These are phyloP conservation scores for Saturnispora bothae DNA, from an alignment of 805 yeast species.

Conservation along the genomic window DNA sequence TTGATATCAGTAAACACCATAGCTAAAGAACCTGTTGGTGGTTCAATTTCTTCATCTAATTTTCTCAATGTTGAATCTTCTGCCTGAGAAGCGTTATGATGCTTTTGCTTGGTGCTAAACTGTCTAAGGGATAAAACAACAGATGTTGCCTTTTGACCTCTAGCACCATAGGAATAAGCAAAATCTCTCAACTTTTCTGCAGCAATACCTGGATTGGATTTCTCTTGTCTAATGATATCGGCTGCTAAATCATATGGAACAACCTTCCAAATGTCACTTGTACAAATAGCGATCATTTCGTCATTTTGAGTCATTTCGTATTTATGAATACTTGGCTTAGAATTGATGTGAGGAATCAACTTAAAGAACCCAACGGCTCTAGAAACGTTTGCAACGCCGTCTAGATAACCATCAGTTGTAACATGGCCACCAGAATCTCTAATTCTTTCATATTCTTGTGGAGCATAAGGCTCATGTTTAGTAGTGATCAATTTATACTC, in stretches of 20 bases:
- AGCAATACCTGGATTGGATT: slow-evolving; percentile 76
- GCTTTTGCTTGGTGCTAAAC: slow-evolving; percentile 28
- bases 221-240: slow-evolving; percentile 76
- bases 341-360: slow-evolving; percentile 76
- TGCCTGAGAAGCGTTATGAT: slow-evolving; percentile 34
- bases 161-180: slow-evolving; percentile 85
- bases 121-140: slow-evolving; percentile 66
- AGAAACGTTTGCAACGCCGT: slow-evolving; percentile 73
- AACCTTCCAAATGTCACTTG: slow-evolving; percentile 76
- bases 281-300: slow-evolving; percentile 77
- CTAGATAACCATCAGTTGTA: slow-evolving; percentile 71
- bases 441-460: slow-evolving; percentile 73
- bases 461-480: slow-evolving; percentile 74
- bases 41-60: slow-evolving; percentile 81
- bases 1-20: slow-evolving; percentile 97
- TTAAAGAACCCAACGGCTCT: slow-evolving; percentile 89
- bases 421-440: slow-evolving; percentile 89
- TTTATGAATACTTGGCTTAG: slow-evolving; percentile 72
- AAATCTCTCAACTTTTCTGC: slow-evolving; percentile 90
- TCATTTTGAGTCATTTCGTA: slow-evolving; percentile 55
- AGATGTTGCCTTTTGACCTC: slow-evolving; percentile 60
- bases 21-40: slow-evolving; percentile 91
- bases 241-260: slow-evolving; percentile 79
- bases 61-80: slow-evolving; percentile 76
- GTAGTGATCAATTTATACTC: slow-evolving; percentile 63